These are phyloP conservation scores for Mortierella sp. DNA, from an alignment of 371 early-diverging fungal species.

Conservation along the genomic window DNA sequence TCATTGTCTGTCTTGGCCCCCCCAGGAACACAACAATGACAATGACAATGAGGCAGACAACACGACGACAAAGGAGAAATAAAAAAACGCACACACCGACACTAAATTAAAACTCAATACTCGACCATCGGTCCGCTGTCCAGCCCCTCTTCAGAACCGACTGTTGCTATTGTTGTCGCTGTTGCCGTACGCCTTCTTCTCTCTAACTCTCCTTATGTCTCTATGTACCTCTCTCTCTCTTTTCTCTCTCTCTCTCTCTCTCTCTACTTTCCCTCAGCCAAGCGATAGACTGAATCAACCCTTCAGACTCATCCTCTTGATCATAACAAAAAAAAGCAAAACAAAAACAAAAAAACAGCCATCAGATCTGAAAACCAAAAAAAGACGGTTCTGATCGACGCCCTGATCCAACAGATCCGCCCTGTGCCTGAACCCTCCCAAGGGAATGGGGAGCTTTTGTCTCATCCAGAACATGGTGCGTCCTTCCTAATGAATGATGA, in stretches of 20 bases:
- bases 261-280: not conserved
- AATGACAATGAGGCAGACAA: not conserved
- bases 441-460: not conserved
- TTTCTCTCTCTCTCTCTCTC: not conserved
- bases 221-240: not conserved
- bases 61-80: not conserved
- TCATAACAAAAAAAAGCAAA: not conserved
- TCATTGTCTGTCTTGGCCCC: not conserved
- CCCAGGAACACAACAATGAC: not conserved
- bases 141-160: not conserved
- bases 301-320: not conserved
- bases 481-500: conserved; percentile 2
- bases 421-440: conserved; percentile 4
- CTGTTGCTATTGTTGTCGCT: not conserved
- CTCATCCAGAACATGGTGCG: conserved; percentile 5
- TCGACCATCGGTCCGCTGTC: conserved; percentile 9
- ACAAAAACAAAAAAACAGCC: conserved; percentile 4
- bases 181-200: not conserved
- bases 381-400: not conserved
- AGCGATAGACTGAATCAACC: not conserved
- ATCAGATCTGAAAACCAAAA: conserved; percentile 1
- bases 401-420: conserved; percentile 3
- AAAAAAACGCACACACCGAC: conserved; percentile 10
- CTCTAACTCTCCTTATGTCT: not conserved
- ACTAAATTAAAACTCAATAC: conserved; percentile 13